Base-by-base conservation (phyloP, 2,329 filamentous ascomycete species). In the Cladosporium sp. region DNA sequence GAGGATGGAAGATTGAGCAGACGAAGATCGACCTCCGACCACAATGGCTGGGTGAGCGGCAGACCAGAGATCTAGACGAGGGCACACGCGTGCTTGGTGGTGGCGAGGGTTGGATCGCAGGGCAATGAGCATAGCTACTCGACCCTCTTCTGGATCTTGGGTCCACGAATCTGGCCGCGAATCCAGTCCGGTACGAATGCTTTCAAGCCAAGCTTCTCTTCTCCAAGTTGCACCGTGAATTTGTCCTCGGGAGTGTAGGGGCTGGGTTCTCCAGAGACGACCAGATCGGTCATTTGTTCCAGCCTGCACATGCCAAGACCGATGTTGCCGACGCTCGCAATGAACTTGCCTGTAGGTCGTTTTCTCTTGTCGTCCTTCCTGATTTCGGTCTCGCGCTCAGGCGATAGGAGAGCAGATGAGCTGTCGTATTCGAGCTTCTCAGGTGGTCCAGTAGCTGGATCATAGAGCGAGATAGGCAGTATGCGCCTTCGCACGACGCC, bases 401-500 rank as follows among this genome's bases (percentile, higher is more conserved):
- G 77, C 10, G 15, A 18, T 7, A 32, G 8, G 12, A 59, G 30
- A 5, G 18, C 44, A 14, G 55, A 52, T 4, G 55, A 44, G 36
- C 44, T 44, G 2, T 79, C 73, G 73, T 89, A 89, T 57, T 80
- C 78, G 38, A 89, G 78, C 6, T 70, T 70, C 51, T 77, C 72
- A 12, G 83, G 74, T 24, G 77, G 72, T 3, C 74, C 73, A 30
- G 80, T 78, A 41, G 80, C 80, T 6, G 76, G 77, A 7, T 80
- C 81, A 77, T 94, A 95, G 18, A 97, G 74, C 70, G 90, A 80
- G 38, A 94, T 88, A 0, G 95, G 95, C 62, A 99, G 78, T 59
- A 98, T 87, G 59, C 95, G 86, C 83, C 97, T 97, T 68, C 95
- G 86, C 49, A 99, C 92, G 18, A 99, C 92, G 26, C 95, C 95